These are phyloP conservation scores for Protomyces arabidopsidicola DNA, from an alignment of 1,139 yeast species.

Conservation along the genomic window DNA sequence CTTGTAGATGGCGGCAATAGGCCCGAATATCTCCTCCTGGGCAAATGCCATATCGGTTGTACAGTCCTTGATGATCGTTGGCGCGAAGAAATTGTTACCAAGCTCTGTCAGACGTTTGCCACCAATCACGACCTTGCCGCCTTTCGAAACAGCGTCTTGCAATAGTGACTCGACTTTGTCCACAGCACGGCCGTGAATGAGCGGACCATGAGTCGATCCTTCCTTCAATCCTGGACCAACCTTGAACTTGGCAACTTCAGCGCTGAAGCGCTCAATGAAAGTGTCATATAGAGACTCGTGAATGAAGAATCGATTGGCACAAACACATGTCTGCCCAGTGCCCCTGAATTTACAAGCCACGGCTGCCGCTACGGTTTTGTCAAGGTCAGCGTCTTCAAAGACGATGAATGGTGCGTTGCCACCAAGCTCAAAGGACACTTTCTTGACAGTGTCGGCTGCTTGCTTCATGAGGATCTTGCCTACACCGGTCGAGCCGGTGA, in stretches of 20 bases:
- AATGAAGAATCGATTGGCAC: constrained; percentile 71
- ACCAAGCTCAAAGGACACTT: constrained; percentile 80
- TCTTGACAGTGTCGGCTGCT: constrained; percentile 68
- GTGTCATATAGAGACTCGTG: constrained; percentile 60
- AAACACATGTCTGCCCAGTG: constrained; percentile 60
- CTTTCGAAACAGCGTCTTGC: constrained; percentile 64
- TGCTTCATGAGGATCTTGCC: constrained; percentile 78
- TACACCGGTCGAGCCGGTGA: constrained; percentile 84
- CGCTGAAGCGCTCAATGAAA: constrained; percentile 52
- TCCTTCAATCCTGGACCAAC: constrained; percentile 63
- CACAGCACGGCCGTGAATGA: constrained; percentile 56
- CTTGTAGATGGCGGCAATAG: constrained; percentile 74
- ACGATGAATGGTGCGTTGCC: constrained; percentile 93
- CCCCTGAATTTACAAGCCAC: constrained; percentile 47
- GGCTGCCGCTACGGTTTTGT: constrained; percentile 62
- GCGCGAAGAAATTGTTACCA: constrained; percentile 60
- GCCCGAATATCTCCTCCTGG: constrained; percentile 79
- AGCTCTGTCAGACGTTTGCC: constrained; percentile 56
- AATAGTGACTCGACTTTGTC: constrained; percentile 69
- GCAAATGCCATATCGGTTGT: constrained; percentile 55
- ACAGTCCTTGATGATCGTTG: constrained; percentile 59
- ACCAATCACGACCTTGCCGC: constrained; percentile 58
- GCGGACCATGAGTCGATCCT: constrained; percentile 62
- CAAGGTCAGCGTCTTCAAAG: constrained; percentile 76
- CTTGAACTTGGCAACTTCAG: constrained; percentile 49